Evolutionary conservation across 305 asterid species (phyloP).

Genomic region (Fraxinus floribunda): DNA sequence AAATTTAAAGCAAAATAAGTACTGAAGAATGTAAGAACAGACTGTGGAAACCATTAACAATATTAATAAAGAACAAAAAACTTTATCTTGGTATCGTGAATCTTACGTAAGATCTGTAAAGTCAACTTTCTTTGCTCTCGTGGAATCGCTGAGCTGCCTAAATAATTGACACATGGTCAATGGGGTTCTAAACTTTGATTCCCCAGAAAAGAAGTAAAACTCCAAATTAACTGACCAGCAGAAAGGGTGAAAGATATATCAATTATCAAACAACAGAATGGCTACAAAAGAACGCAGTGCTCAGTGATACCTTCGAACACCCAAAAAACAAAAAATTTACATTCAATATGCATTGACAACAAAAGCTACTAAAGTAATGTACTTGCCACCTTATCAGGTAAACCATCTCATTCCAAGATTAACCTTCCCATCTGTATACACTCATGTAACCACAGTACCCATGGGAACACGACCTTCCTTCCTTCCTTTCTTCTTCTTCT

Average conservation of each 20-base stretch:
- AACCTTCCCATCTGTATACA: neutral
- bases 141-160: slow-evolving; percentile 52
- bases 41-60: neutral
- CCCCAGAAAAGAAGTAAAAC: slow-evolving; percentile 33
- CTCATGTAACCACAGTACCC: neutral
- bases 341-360: neutral
- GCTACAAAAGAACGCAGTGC: neutral
- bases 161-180: slow-evolving; percentile 31
- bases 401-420: neutral
- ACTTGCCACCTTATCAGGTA: neutral
- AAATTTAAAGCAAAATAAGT: slow-evolving; percentile 23
- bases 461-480: neutral
- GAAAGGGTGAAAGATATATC: slow-evolving; percentile 14
- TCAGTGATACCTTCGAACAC: neutral
- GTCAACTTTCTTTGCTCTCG: slow-evolving; percentile 50
- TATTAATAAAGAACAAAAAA: slow-evolving; percentile 6
- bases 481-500: neutral
- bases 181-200: slow-evolving; percentile 39
- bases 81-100: slow-evolving; percentile 12
- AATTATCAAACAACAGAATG: slow-evolving; percentile 24
- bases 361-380: neutral
- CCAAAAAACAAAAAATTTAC: neutral
- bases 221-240: slow-evolving; percentile 44
- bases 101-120: slow-evolving; percentile 90
- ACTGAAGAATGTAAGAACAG: neutral